These are phyloP conservation scores for Knufia petricola DNA, from an alignment of 2,329 filamentous ascomycete genomes.

Conservation along the genomic window DNA sequence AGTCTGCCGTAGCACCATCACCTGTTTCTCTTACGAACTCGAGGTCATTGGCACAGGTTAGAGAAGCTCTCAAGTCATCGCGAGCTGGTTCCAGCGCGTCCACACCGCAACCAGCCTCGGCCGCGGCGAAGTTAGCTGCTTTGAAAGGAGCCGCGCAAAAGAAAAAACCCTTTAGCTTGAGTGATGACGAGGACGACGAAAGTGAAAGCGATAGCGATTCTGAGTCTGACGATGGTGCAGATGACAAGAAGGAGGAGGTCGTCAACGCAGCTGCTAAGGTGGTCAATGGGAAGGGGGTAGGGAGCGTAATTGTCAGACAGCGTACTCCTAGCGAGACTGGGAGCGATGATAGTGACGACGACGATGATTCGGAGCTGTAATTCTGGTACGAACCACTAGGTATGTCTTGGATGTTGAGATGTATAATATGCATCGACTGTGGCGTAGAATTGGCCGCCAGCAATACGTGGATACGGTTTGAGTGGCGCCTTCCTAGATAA, in stretches of 20 bases:
- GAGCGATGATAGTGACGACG: constrained; percentile 1
- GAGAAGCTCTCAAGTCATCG: neutral
- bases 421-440: too few species aligned
- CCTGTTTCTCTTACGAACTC: constrained; percentile 1
- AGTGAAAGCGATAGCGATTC: neutral
- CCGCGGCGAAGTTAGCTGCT: constrained; percentile 6
- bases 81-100: constrained; percentile 8
- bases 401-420: too few species aligned
- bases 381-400: too few species aligned
- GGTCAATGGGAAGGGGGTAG: neutral
- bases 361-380: constrained; percentile 3
- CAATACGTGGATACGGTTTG: too few species aligned
- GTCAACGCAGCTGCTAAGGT: neutral
- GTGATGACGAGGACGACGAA: constrained; percentile 8
- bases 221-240: neutral
- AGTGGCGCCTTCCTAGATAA: too few species aligned
- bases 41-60: neutral
- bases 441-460: too few species aligned
- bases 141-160: constrained; percentile 1
- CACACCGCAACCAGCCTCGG: constrained; percentile 8
- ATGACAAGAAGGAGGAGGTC: neutral
- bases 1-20: constrained; percentile 4
- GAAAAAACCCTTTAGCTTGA: neutral
- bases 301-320: neutral
- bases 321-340: constrained; percentile 8